Evolutionary conservation across 257 asterid genomes (phyloP).

Genomic region (Paraleonurus japonicus): DNA sequence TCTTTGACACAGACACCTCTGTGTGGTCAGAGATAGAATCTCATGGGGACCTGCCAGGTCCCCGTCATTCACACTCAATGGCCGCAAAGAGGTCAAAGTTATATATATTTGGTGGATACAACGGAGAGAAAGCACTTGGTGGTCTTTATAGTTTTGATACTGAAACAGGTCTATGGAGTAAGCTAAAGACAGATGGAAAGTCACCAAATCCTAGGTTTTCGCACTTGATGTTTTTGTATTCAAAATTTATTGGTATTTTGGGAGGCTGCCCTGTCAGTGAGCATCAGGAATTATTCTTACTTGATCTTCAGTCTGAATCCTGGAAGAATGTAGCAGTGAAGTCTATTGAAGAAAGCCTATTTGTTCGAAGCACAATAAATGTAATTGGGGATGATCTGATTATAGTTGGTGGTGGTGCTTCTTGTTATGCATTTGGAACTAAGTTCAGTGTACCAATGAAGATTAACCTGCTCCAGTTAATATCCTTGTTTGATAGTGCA

Average conservation of each 20-base stretch:
- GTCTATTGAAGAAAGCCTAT: slow-evolving; percentile 55
- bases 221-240: slow-evolving; percentile 74
- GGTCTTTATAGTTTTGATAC: slow-evolving; percentile 66
- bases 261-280: slow-evolving; percentile 93
- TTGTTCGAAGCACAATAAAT: slow-evolving; percentile 80
- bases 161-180: slow-evolving; percentile 58
- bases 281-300: slow-evolving; percentile 55
- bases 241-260: slow-evolving; percentile 62
- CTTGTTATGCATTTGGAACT: slow-evolving; percentile 98
- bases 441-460: slow-evolving; percentile 83
- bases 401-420: slow-evolving; percentile 90
- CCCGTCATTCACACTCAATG: slow-evolving; percentile 96
- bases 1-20: slow-evolving; percentile 56
- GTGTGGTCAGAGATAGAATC: slow-evolving; percentile 65
- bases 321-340: slow-evolving; percentile 66
- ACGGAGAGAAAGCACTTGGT: slow-evolving; percentile 78
- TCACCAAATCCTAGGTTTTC: slow-evolving; percentile 81
- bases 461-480: slow-evolving; percentile 54
- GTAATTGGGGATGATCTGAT: slow-evolving; percentile 60
- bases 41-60: slow-evolving; percentile 66
- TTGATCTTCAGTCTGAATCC: slow-evolving; percentile 50
- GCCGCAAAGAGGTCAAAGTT: slow-evolving; percentile 47
- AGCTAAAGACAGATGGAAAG: slow-evolving; percentile 49
- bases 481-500: slow-evolving; percentile 33
- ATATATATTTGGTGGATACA: slow-evolving; percentile 82